These are phyloP conservation scores for Coniophora puteana DNA, from an alignment of 1,284 basidiomycete genomes.

Conservation along the genomic window DNA sequence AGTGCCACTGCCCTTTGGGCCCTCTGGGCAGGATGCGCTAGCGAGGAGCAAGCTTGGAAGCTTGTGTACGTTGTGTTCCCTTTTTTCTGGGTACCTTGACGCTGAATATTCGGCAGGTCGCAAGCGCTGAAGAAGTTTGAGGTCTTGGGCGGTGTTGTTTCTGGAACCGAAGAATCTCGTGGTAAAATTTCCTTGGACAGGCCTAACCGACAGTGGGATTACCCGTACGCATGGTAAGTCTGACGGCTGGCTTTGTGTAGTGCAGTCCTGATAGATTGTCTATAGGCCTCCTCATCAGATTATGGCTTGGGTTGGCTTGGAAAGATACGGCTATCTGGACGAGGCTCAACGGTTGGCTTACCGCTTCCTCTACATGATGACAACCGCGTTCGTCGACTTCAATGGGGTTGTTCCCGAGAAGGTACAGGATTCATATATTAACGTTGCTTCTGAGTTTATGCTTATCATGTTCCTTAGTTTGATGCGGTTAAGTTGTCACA, in stretches of 20 bases:
- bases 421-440: conserved; percentile 40
- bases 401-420: conserved; percentile 98
- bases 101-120: conserved; percentile 42
- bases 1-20: conserved; percentile 95
- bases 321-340: conserved; percentile 93
- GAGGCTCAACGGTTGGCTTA: conserved; percentile 94
- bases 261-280: no score
- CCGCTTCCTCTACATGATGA: conserved; percentile 98
- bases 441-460: background rate
- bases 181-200: conserved; percentile 93
- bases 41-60: conserved; percentile 90
- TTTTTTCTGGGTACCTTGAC: conserved; percentile 7
- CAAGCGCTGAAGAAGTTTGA: conserved; percentile 94
- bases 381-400: conserved; percentile 90
- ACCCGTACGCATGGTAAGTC: conserved; percentile 68
- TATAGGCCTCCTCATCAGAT: conserved; percentile 94
- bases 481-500: conserved; percentile 95
- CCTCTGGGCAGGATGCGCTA: conserved; percentile 96
- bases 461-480: conserved; percentile 51
- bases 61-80: conserved; percentile 66
- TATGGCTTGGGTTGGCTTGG: conserved; percentile 95
- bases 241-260: conserved; percentile 8
- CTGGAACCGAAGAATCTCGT: conserved; percentile 94
- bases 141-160: conserved; percentile 92
- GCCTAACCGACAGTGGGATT: conserved; percentile 99